Evolutionary conservation across 148 eudicot genomes (phyloP).

Genomic region (Euryodendron excelsum): DNA sequence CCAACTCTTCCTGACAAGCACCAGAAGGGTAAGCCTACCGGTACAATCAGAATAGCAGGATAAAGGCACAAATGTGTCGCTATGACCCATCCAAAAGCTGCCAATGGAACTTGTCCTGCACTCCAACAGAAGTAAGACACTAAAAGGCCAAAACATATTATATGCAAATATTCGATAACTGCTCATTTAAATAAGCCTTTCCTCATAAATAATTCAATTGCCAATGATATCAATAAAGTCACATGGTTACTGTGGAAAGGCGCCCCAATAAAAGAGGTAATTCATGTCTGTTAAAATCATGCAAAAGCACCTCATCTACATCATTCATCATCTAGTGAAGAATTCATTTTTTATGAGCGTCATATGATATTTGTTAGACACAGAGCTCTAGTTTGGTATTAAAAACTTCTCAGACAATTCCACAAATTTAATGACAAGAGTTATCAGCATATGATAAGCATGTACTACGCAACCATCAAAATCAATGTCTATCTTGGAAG

Average conservation of each 20-base stretch:
- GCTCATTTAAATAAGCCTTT: background rate
- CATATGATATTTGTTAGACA: background rate
- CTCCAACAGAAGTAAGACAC: slow-evolving; percentile 21
- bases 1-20: background rate
- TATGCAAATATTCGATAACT: background rate
- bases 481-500: background rate
- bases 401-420: background rate
- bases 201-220: background rate
- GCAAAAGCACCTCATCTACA: background rate
- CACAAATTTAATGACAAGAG: background rate
- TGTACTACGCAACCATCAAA: background rate
- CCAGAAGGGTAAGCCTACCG: slow-evolving; percentile 48
- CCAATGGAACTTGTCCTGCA: slow-evolving; percentile 74
- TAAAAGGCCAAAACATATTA: slow-evolving; percentile 7
- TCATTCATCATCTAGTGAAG: background rate
- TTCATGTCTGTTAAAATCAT: background rate
- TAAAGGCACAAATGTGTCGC: slow-evolving; percentile 92
- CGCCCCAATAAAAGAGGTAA: background rate
- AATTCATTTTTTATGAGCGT: background rate
- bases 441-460: background rate
- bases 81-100: slow-evolving; percentile 90
- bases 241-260: background rate
- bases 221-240: background rate
- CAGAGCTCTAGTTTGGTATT: background rate
- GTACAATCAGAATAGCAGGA: slow-evolving; percentile 71